Base-by-base conservation (phyloP, 1,284 basidiomycete genomes). In the Ganoderma boninense region DNA sequence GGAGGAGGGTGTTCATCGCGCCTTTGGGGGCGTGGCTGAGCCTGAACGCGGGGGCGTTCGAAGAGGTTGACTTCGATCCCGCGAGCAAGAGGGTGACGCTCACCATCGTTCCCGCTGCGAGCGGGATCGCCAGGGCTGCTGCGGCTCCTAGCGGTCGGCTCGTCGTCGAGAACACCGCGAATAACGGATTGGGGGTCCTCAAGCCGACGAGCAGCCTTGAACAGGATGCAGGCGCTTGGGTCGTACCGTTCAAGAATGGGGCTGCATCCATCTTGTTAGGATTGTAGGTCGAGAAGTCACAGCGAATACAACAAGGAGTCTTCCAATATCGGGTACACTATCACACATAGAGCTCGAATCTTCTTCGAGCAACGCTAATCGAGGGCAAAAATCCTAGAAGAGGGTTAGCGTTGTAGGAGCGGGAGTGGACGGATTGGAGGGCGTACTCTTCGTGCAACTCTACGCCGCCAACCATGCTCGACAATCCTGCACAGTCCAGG, bases 371-470 rank as follows among this genome's bases (percentile, higher is more conserved):
- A 23, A 54, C 11, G 7, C 54, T 56, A 56, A 29, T 32, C 54
- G 32, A 38, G 32, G 3, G 57, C 29, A 13, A 59, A 59, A 10
- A 38, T 38, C 57, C 57, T 59, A 32, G 13, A 59, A 29, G 29
- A n/a, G n/a, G 29, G 57, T 59, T 18, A 35, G 35, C 20, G 20
- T 8, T 5, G 11, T 11, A 32, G 4, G 32, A 5, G 32, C 6
- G 1, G 38, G 6, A 20, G 18, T 18, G 16, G 7, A 35, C 20
- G 5, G 57, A 40, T 20, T 18, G 57, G 20, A 35, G 35, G 35
- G 77, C 80, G 60, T 46, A 88, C 91, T 94, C 93, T 78, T 92
- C 89, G 75, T 90, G 87, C 14, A 92, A 76, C 78, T 94, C 90
- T 54, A 94, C 84, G 7, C 92, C 92, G 14, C 92, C 92, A n/a